Evolutionary conservation across 2,329 filamentous ascomycete species (phyloP).

Genomic region (Hymenoscyphus occultus): DNA sequence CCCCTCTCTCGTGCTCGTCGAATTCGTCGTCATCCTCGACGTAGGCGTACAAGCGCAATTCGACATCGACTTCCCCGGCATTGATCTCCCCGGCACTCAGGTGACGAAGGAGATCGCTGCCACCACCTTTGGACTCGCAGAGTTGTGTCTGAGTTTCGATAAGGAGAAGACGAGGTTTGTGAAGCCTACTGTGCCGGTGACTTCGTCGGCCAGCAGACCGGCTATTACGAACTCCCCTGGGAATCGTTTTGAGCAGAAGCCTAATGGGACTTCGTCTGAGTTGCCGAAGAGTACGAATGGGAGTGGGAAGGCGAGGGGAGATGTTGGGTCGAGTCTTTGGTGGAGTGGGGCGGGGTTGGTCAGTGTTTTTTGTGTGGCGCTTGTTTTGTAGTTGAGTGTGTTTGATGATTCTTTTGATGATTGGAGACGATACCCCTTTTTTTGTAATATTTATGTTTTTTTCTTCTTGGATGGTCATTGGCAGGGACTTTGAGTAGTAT

Average conservation of each 20-base stretch:
- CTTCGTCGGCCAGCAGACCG: not conserved
- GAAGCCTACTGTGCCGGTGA: conserved; percentile 11
- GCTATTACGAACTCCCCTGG: not conserved
- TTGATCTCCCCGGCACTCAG: not conserved
- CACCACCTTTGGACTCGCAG: conserved; percentile 12
- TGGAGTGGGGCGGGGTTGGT: conserved; percentile 14
- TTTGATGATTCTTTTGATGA: not conserved
- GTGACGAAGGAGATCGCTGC: not conserved
- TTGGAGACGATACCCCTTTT: conserved; percentile 8
- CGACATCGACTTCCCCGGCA: conserved; percentile 4
- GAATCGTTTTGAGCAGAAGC: not conserved
- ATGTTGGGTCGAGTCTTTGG: conserved; percentile 2
- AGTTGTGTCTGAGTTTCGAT: conserved; percentile 16
- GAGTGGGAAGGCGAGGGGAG: not conserved
- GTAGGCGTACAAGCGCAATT: conserved; percentile 12
- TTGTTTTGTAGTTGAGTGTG: conserved; percentile 11
- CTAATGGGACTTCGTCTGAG: not conserved
- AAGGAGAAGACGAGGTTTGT: conserved; percentile 11
- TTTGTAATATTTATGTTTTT: not conserved
- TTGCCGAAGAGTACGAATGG: not conserved
- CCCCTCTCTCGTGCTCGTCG: conserved; percentile 14
- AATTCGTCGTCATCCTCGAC: not conserved
- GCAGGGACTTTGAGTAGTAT: no score
- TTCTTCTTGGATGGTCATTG: no score
- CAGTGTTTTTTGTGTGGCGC: conserved; percentile 15